Evolutionary conservation across 176 grass and related monocot species (phyloP), one percentile per base, ranked within the genome.

Genomic region (Tillandsia fasciculata): DNA sequence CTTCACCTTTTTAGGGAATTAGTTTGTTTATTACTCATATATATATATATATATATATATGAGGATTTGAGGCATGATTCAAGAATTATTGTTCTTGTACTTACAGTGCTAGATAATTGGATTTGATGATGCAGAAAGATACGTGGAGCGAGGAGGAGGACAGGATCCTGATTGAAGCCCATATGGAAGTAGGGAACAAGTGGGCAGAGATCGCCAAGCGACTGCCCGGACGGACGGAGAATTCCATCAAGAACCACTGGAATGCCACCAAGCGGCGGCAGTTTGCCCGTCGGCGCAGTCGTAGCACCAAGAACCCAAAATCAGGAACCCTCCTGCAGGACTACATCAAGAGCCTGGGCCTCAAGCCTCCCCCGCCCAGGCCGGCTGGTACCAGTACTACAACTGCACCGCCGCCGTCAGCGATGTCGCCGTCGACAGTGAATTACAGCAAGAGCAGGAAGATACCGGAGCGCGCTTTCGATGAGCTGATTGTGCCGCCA

Each of bases 221-320:
- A 8, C 71, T 80, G 0, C 64, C 70, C 10, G 78, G 78, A 11
- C 47, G 64, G 69, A 81, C 63, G 58, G 78, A 81, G 47, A 81
- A 81, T 10, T 50, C 78, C 12, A 81, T 81, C 15, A 81, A 81
- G 18, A 81, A 81, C 9, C 78, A 81, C 20, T 81, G 78, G 78
- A 81, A 81, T 29, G 68, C n/a, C 5, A 80, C 49, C 63, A 81
- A 81, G 52, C 26, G 78, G 11, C 74, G 73, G 50, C 67, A 81
- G 51, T 50, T 23, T 24, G 29, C 76, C 22, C 57, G 50, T 24
- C 67, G n/a, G 57, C 51, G 26, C 20, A 2, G 9, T 3, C 0
- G 56, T 7, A 61, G 56, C 56, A 18, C 56, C 56, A 61, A 61
- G 56, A 18, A 61, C 22, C 17, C 12, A 61, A 61, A 18, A 61